Evolutionary conservation across 1,139 yeast genomes (phyloP).

Genomic region (Ogataea hybrid): DNA sequence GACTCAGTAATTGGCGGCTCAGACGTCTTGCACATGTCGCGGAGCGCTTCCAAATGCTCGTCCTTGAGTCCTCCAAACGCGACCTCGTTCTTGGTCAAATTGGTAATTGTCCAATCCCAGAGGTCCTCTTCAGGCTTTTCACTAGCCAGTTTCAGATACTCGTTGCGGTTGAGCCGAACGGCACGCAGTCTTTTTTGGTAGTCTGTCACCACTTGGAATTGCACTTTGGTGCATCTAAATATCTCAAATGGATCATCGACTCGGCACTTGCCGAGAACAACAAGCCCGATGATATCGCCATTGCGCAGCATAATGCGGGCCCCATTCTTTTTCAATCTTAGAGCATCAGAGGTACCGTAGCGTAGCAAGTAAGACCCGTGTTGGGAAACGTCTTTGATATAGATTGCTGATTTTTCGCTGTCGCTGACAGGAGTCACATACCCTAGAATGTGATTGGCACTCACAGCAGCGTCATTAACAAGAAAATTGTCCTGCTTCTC

Average conservation of each 20-base stretch:
- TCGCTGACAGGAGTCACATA: conserved; percentile 7
- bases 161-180: conserved; percentile 15
- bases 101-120: conserved; percentile 3
- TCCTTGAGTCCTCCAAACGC: conserved; percentile 4
- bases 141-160: conserved; percentile 5
- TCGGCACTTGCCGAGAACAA: conserved; percentile 5
- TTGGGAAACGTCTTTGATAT: conserved; percentile 19
- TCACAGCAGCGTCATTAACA: conserved; percentile 21
- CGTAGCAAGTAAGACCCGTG: conserved; percentile 18
- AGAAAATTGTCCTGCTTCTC: conserved; percentile 12
- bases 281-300: conserved; percentile 26
- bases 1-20: too few relatives aligned
- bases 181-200: conserved; percentile 10
- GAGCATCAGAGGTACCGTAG: conserved; percentile 1
- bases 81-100: background rate
- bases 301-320: conserved; percentile 1
- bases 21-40: too few relatives aligned
- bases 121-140: background rate
- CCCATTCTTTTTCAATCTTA: conserved; percentile 1
- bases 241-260: conserved; percentile 5
- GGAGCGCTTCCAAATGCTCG: background rate
- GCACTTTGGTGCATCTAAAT: conserved; percentile 22
- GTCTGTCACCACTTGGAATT: conserved; percentile 19
- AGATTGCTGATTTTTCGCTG: conserved; percentile 2
- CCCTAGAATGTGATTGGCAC: conserved; percentile 22